A percentile compares a stretch with the other conserved stretches of the same genome.
Evolutionary conservation across 148 eudicot genomes (phyloP).

Genomic region (Amaranthus cruentus): DNA sequence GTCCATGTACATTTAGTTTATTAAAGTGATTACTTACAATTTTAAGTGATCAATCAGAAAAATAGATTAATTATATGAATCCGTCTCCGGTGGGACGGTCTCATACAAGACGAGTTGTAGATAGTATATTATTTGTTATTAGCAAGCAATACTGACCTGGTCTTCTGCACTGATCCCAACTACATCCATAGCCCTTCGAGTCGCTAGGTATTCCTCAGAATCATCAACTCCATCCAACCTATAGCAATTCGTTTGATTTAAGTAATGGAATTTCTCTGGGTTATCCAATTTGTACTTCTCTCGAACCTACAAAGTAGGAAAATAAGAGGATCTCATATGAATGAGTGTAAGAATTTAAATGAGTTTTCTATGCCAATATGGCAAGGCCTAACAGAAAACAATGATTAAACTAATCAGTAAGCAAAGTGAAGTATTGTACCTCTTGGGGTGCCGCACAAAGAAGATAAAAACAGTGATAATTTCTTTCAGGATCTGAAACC

Average conservation of each 20-base stretch:
- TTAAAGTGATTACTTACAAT: no score
- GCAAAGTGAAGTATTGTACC: slow-evolving; percentile 35
- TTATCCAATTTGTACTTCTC: slow-evolving; percentile 73
- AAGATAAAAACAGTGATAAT: slow-evolving; percentile 93
- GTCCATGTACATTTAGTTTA: no score
- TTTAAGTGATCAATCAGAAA: no score
- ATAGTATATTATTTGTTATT: not conserved
- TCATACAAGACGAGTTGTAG: no score
- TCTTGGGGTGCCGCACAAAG: slow-evolving; percentile 91
- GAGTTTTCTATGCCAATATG: not conserved
- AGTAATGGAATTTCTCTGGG: slow-evolving; percentile 75
- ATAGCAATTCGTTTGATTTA: slow-evolving; percentile 82
- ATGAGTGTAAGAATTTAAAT: not conserved
- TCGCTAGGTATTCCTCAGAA: slow-evolving; percentile 84
- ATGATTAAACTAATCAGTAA: not conserved
- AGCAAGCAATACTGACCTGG: slow-evolving; percentile 48
- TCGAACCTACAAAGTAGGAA: slow-evolving; percentile 52
- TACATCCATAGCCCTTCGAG: slow-evolving; percentile 95
- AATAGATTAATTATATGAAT: no score
- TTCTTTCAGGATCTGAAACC: slow-evolving; percentile 91
- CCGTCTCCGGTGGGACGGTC: no score
- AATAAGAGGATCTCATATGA: slow-evolving; percentile 13
- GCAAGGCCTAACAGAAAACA: not conserved
- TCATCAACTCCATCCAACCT: slow-evolving; percentile 78
- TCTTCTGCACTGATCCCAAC: slow-evolving; percentile 91